phyloP scores from a whole-genome alignment of 83 land plant species.

The Picea mariana region DNA sequence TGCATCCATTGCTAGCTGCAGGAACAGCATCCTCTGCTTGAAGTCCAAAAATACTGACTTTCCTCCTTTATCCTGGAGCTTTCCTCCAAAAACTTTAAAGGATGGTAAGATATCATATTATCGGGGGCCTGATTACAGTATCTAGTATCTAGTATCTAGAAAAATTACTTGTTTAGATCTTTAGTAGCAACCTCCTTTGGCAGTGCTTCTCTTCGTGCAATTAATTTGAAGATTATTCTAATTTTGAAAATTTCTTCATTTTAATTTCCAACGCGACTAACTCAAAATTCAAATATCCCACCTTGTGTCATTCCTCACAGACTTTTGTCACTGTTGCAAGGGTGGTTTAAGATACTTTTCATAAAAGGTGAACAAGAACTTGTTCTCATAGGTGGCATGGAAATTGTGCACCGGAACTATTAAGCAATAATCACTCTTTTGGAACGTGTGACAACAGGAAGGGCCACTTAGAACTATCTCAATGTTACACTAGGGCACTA shows the following conservation, averaged over 20 bases:
- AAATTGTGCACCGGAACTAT: neutral
- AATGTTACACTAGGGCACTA: neutral
- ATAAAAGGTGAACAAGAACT: neutral
- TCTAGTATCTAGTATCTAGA: too few species aligned
- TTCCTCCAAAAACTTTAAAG: too few species aligned
- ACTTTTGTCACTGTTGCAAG: neutral
- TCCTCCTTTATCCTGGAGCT: too few species aligned
- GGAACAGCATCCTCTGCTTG: too few species aligned
- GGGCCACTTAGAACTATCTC: neutral
- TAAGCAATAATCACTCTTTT: neutral
- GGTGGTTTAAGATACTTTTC: neutral
- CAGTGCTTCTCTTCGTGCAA: neutral
- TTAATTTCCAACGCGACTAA: neutral
- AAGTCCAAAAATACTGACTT: too few species aligned
- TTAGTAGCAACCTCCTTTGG: too few species aligned
- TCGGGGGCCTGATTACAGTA: too few species aligned
- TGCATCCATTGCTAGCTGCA: too few species aligned
- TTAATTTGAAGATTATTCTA: neutral
- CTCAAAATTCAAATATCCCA: neutral
- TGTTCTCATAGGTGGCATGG: neutral
- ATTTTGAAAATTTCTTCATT: neutral
- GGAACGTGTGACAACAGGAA: neutral
- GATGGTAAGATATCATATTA: too few species aligned
- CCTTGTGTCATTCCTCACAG: neutral
- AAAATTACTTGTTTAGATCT: too few species aligned